Conservation (phyloP, 2,329 filamentous ascomycete species). For the Aspergillus fumigatiaffinis region DNA sequence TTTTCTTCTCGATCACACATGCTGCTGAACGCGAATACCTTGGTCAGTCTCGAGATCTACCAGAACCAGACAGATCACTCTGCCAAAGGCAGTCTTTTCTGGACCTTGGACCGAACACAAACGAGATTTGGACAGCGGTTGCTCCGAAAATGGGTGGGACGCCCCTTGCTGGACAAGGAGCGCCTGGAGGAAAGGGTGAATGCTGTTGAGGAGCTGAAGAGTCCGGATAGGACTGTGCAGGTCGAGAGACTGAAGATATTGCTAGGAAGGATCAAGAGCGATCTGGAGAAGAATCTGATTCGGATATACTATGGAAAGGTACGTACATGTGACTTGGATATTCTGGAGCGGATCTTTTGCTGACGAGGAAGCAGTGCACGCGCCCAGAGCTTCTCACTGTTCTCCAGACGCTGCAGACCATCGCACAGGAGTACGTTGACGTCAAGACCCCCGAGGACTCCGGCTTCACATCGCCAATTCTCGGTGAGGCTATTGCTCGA, state of each 20-base stretch:
- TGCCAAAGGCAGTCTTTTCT: conserved; percentile 85
- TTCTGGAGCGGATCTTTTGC: not conserved
- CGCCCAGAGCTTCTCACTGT: conserved; percentile 81
- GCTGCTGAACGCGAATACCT: conserved; percentile 89
- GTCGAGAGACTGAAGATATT: conserved; percentile 73
- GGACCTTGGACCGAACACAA: conserved; percentile 88
- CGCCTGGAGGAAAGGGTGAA: conserved; percentile 73
- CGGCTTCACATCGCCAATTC: conserved; percentile 66
- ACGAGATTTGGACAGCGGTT: conserved; percentile 86
- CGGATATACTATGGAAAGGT: conserved; percentile 93
- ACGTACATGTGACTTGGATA: not conserved
- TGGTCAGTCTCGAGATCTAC: conserved; percentile 92
- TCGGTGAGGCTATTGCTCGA: conserved; percentile 68
- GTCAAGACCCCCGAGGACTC: conserved; percentile 62
- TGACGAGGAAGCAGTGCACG: conserved; percentile 55
- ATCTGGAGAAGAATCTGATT: conserved; percentile 89
- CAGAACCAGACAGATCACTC: conserved; percentile 87
- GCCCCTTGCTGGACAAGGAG: conserved; percentile 73
- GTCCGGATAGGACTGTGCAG: conserved; percentile 60
- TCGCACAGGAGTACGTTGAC: conserved; percentile 70
- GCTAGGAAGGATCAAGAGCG: conserved; percentile 67
- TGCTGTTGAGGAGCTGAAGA: conserved; percentile 81
- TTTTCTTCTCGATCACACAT: conserved; percentile 94
- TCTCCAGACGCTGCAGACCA: conserved; percentile 77
- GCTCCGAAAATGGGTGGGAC: conserved; percentile 90